Evolutionary conservation across 495 filamentous ascomycete species (phyloP), one percentile per base, ranked within the genome.

Genomic region (Annulohypoxylon bovei): DNA sequence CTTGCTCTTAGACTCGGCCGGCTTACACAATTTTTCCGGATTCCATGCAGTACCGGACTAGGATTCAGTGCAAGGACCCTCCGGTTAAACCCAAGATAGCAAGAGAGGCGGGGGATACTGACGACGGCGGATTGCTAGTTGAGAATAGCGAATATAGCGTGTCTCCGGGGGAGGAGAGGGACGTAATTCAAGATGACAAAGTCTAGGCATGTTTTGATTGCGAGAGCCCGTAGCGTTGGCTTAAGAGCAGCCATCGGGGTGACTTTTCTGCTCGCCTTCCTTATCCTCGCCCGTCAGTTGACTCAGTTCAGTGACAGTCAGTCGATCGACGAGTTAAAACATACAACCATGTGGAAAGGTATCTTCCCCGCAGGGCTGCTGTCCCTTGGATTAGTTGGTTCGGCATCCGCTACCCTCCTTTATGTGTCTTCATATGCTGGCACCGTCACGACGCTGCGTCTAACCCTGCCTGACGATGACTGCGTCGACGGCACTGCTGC

Each of bases 391-490:
- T 70, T 80, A 58, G 72, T 72, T 58, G 67, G 70, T 64, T 70
- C 76, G 37, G 71, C 76, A 28, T 77, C 76, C 27, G 77, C 80
- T 42, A 78, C 71, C 44, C 81, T 79, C 50, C 80, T 91, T 74
- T 90, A 86, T 78, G 86, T 85, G 63, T 83, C 87, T 11, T 88
- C 88, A 23, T 91, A 91, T 81, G 80, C 79, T 57, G 88, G 88
- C 47, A 82, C 78, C 32, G 76, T 90, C 69, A 87, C 87, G 63
- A 83, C 84, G 12, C 81, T 90, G 20, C 75, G 80, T 47, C 81
- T 89, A 44, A 76, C 72, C 46, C 57, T 64, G 40, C 55, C 74
- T 30, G 53, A 71, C 52, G 63, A 75, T 33, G 68, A 67, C 30
- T 49, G 62, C 49, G 56, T 72, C 35, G 33, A 65, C 35, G 65